A percentile compares a stretch with the other conserved stretches of the same genome.
These are phyloP conservation scores for Gilbertella persicaria DNA, from an alignment of 371 early-diverging fungal species.

Conservation along the genomic window DNA sequence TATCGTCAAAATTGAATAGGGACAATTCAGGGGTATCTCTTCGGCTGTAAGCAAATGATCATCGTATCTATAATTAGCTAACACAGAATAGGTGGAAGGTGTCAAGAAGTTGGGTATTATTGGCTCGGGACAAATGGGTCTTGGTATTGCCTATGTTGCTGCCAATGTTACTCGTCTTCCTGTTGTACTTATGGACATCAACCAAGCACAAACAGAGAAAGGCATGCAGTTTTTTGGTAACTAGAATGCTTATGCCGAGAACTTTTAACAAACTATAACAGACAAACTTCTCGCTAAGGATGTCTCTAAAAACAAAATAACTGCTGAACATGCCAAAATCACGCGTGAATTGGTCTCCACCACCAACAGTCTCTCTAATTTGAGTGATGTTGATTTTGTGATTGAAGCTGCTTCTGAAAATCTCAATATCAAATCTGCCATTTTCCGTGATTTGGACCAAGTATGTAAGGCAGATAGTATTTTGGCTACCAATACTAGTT, in stretches of 20 bases:
- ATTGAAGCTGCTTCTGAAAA: conserved; percentile 97
- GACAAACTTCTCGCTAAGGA: conserved; percentile 90
- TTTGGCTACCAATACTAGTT: conserved; percentile 94
- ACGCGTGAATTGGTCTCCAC: conserved; percentile 70
- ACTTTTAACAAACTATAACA: conserved; percentile 21
- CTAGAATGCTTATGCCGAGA: conserved; percentile 4
- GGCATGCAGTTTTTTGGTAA: conserved; percentile 83
- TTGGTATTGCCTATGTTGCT: conserved; percentile 96
- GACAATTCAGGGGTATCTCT: conserved; percentile 2
- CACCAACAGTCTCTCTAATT: conserved; percentile 57
- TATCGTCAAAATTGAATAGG: too few species aligned
- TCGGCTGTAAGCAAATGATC: conserved; percentile 1
- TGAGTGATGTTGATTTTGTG: conserved; percentile 77
- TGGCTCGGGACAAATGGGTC: conserved; percentile 90
- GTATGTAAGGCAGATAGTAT: conserved; percentile 76
- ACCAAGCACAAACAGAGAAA: conserved; percentile 77
- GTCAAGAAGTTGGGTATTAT: conserved; percentile 73
- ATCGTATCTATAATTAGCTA: not conserved
- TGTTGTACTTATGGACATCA: conserved; percentile 84
- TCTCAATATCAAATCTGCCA: conserved; percentile 78
- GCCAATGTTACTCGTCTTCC: conserved; percentile 82
- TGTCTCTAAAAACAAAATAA: conserved; percentile 82
- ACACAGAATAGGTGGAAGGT: conserved; percentile 19
- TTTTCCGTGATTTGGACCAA: conserved; percentile 80
- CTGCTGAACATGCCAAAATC: conserved; percentile 73